Conservation (phyloP, 768 basidiomycete species). For the Rhizopogon vesiculosus region DNA sequence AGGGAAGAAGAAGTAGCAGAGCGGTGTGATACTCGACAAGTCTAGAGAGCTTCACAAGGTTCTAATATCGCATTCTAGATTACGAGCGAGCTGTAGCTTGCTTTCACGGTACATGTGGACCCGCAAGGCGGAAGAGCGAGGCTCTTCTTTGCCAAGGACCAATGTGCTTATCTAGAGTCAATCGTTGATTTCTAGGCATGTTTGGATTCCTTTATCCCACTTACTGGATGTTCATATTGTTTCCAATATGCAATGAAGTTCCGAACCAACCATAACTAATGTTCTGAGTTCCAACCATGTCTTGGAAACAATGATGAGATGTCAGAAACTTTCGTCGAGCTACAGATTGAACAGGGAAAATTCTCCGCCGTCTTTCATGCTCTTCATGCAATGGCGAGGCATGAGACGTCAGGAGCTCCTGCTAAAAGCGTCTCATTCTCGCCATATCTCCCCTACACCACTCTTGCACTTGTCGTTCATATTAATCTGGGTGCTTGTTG, state of each 20-base stretch:
- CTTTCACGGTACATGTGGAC: not conserved
- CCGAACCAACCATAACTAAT: too few species aligned
- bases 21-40: not conserved
- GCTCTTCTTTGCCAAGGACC: not conserved
- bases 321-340: not conserved
- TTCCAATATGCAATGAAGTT: not conserved
- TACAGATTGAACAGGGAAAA: not conserved
- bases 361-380: not conserved
- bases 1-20: slow-evolving; percentile 61
- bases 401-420: not conserved
- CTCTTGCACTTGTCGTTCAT: too few species aligned
- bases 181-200: not conserved
- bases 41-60: not conserved
- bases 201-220: not conserved
- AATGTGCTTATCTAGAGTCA: too few species aligned
- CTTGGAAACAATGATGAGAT: not conserved
- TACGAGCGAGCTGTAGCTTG: not conserved
- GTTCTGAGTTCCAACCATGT: not conserved
- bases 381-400: not conserved
- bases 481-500: too few species aligned
- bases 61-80: not conserved
- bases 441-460: not conserved
- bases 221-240: not conserved
- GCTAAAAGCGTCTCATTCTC: not conserved
- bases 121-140: not conserved